phyloP scores from a whole-genome alignment of 352 stramenopile genomes.

The Phytophthora multivora region DNA sequence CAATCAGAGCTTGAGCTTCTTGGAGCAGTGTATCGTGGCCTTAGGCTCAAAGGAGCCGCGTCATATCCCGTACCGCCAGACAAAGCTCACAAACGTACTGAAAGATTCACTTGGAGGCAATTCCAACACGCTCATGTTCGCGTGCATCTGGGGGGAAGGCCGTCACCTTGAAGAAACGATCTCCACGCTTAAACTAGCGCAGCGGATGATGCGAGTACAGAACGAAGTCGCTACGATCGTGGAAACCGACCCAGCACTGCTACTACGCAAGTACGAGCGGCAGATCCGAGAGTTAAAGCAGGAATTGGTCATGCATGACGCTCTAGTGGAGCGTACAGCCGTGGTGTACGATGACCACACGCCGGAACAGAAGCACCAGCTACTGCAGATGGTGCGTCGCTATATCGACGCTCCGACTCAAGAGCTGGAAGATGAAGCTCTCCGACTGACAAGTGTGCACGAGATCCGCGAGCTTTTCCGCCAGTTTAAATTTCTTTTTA shows the following conservation, averaged over 20 bases:
- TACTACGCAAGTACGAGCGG: slow-evolving; percentile 91
- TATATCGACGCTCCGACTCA: slow-evolving; percentile 74
- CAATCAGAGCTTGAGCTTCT: slow-evolving; percentile 95
- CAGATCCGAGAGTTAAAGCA: slow-evolving; percentile 93
- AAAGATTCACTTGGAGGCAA: slow-evolving; percentile 96
- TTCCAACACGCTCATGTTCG: slow-evolving; percentile 95
- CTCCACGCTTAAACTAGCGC: slow-evolving; percentile 92
- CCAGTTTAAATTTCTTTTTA: slow-evolving; percentile 90
- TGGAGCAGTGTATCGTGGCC: slow-evolving; percentile 95
- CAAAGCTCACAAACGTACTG: slow-evolving; percentile 94
- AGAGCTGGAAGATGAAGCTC: slow-evolving; percentile 78
- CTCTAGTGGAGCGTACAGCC: slow-evolving; percentile 86
- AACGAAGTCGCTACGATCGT: slow-evolving; percentile 89
- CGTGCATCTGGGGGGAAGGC: slow-evolving; percentile 93
- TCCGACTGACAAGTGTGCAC: slow-evolving; percentile 84
- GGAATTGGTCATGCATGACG: slow-evolving; percentile 94
- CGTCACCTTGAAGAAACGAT: slow-evolving; percentile 94
- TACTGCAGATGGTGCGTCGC: slow-evolving; percentile 70
- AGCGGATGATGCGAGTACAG: slow-evolving; percentile 94
- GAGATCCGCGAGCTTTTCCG: slow-evolving; percentile 93
- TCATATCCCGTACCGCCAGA: slow-evolving; percentile 94
- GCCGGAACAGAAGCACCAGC: slow-evolving; percentile 87
- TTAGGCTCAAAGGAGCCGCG: slow-evolving; percentile 68
- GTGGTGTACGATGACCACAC: slow-evolving; percentile 92
- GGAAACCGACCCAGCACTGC: slow-evolving; percentile 82